Base-by-base conservation (phyloP, 2,329 filamentous ascomycete species). In the Diaporthe aspalathi region DNA sequence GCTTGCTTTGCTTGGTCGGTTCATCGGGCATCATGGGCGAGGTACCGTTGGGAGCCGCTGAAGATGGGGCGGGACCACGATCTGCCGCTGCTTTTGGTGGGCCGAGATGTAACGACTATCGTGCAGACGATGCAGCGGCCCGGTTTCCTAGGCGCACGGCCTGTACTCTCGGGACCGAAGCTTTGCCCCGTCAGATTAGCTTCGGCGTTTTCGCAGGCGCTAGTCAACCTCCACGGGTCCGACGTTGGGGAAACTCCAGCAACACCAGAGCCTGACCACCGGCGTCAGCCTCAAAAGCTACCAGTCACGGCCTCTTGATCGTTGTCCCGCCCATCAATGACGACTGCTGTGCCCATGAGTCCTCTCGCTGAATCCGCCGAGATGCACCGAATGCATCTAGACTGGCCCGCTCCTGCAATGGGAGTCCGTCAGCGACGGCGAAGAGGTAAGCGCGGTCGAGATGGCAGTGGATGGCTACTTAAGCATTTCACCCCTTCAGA, bases 171-270 rank as follows among this genome's bases (percentile, higher is more conserved):
- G 67, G 67, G 67, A 68, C 67, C 67, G 67, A 68, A 68, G 11
- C 65, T 29, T n/a, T 16, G n/a, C 3, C 22, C 53, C 67, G 43
- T 11, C 53, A 52, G 52, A 52, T 43, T 60, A 50, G 56, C 53
- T 47, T 52, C 67, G 67, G 67, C 54, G 29, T 40, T 43, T 60
- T 60, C 67, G 40, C 43, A 40, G 54, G 43, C 20, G n/a, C 53
- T 68, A 60, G 67, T 60, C 43, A 8, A 62, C 38, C 27, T 49
- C 43, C 11, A 60, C 71, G 71, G 71, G 68, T 47, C 65, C 57
- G 54, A 52, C 47, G 17, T 65, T 73, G 71, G 71, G 71, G 71
- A 68, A 73, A 35, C 27, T 54, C 69, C 69, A 67, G 52, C 32
- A 43, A n/a, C 62, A 70, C 29, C 57, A 72, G 62, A 56, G 32